These are phyloP conservation scores for Lotmaria passim DNA, from an alignment of 208 protist genomes.

Conservation along the genomic window DNA sequence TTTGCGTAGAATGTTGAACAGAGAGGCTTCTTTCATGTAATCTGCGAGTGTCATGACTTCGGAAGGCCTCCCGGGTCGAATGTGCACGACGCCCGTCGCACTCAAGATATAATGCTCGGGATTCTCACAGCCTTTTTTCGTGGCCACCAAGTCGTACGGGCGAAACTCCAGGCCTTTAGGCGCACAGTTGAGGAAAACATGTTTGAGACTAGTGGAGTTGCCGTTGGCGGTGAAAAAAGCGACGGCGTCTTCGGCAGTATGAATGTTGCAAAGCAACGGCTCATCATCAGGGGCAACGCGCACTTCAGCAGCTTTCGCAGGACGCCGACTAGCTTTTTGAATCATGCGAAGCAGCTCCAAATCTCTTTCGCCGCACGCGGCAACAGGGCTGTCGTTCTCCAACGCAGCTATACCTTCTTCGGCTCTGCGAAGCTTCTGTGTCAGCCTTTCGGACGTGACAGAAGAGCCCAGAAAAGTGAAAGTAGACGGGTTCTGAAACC, in stretches of 20 bases:
- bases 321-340: slow-evolving; percentile 74
- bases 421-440: slow-evolving; percentile 24
- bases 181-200: slow-evolving; percentile 90
- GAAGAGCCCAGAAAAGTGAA: slow-evolving; percentile 51
- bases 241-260: slow-evolving; percentile 93
- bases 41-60: slow-evolving; percentile 93
- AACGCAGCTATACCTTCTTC: neutral
- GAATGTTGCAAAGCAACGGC: slow-evolving; percentile 67
- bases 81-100: slow-evolving; percentile 93
- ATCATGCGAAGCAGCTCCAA: slow-evolving; percentile 85
- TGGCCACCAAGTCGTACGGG: slow-evolving; percentile 93
- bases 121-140: slow-evolving; percentile 65
- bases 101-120: slow-evolving; percentile 95
- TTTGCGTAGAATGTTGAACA: slow-evolving; percentile 93
- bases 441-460: slow-evolving; percentile 30
- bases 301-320: slow-evolving; percentile 49
- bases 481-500: slow-evolving; percentile 75
- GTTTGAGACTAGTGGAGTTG: slow-evolving; percentile 90
- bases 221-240: slow-evolving; percentile 94
- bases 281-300: slow-evolving; percentile 89
- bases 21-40: slow-evolving; percentile 91
- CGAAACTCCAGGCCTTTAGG: slow-evolving; percentile 83
- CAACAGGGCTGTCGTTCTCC: neutral
- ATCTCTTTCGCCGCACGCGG: slow-evolving; percentile 60
- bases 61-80: slow-evolving; percentile 84